Percentiles rank a stretch among this genome's conserved stretches.
Conservation (phyloP, 495 filamentous ascomycete species). For the Cercophora samala region DNA sequence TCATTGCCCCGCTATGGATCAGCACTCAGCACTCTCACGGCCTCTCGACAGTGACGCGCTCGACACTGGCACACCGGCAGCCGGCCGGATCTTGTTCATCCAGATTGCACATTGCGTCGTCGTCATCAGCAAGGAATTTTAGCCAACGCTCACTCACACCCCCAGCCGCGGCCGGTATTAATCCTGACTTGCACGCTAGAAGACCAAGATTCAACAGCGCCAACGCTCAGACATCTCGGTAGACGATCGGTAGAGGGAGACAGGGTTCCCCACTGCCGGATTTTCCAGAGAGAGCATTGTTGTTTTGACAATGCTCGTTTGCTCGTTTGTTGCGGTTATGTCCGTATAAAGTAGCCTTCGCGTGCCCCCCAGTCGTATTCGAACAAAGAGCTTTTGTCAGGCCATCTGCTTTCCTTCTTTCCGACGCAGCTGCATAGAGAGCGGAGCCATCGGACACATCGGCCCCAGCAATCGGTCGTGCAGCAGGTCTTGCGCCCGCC, state of each 20-base stretch:
- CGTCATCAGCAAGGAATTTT: conserved; percentile 24
- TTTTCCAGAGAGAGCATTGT: not conserved
- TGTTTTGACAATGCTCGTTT: no score
- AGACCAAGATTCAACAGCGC: no score
- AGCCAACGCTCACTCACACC: conserved; percentile 13
- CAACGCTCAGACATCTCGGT: no score
- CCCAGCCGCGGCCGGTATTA: not conserved
- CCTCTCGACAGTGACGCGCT: not conserved
- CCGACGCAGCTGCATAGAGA: not conserved
- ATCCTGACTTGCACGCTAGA: no score
- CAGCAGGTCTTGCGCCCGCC: conserved; percentile 7
- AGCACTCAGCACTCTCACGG: not conserved
- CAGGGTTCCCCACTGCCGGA: not conserved
- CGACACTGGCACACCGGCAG: conserved; percentile 4
- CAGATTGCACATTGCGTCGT: conserved; percentile 23
- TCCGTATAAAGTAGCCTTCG: no score
- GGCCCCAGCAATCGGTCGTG: conserved; percentile 10
- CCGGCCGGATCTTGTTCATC: conserved; percentile 24
- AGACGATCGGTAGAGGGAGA: no score
- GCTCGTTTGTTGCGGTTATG: no score
- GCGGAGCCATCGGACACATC: conserved; percentile 17
- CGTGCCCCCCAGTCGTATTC: not conserved
- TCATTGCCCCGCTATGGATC: not conserved
- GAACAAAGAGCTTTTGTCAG: not conserved
- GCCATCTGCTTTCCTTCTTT: not conserved